Base-by-base conservation (phyloP, 257 asterid genomes). In the Haberlea rhodopensis region DNA sequence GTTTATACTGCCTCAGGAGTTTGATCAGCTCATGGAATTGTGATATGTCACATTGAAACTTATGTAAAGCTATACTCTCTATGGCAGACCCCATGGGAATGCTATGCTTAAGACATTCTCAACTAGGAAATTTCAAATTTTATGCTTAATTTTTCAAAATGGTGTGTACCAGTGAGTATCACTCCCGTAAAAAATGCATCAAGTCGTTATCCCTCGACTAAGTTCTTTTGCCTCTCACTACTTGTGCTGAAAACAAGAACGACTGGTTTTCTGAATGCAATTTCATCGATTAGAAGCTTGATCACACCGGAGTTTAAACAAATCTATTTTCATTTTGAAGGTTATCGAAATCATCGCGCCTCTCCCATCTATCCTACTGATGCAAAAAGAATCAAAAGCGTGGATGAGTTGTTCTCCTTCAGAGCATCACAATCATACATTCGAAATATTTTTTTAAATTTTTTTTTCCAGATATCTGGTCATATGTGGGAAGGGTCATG, bases 361-460 rank as follows among this genome's bases (percentile, higher is more conserved):
- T 34, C 90, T 85, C 71, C 97, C 96, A 52, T 66, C 67, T 67
- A 73, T 79, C 62, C 85, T 90, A 64, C 82, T 21, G 66, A 78
- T 78, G 6, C 57, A 22, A 11, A 76, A 77, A 31, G 91, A 85
- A 78, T 55, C 63, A 4, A 54, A 60, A 65, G 62, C 71, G n/a
- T n/a, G n/a, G n/a, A n/a, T n/a, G n/a, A n/a, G n/a, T n/a, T n/a
- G n/a, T n/a, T n/a, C n/a, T n/a, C n/a, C n/a, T n/a, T n/a, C n/a
- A n/a, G n/a, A n/a, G n/a, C n/a, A n/a, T n/a, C n/a, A n/a, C n/a
- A n/a, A n/a, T n/a, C n/a, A n/a, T n/a, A n/a, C n/a, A n/a, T n/a
- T n/a, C n/a, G n/a, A n/a, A n/a, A n/a, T n/a, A n/a, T n/a, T n/a
- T n/a, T n/a, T n/a, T n/a, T n/a, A n/a, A n/a, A n/a, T n/a, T n/a